A percentile compares a stretch with the other conserved stretches of the same genome.
Conservation (phyloP, 495 filamentous ascomycete species). For the Talaromyces borbonicus region DNA sequence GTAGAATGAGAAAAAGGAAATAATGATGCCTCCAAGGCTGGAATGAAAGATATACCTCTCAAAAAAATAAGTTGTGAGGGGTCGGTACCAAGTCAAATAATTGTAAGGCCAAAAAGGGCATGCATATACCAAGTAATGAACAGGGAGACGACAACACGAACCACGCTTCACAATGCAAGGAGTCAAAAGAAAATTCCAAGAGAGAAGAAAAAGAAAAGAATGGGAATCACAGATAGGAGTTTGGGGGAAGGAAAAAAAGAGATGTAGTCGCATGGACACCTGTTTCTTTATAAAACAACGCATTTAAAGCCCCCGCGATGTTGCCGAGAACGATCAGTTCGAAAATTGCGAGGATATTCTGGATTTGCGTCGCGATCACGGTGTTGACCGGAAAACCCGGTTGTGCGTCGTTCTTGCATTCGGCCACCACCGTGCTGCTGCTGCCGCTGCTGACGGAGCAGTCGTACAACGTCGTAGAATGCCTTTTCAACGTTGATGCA, state of each 20-base stretch:
- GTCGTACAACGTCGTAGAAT: constrained; percentile 94
- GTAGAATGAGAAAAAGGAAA: not conserved
- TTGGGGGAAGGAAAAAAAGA: constrained; percentile 11
- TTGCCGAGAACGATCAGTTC: constrained; percentile 27
- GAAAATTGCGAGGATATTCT: constrained; percentile 34
- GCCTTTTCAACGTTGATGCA: constrained; percentile 99
- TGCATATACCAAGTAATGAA: constrained; percentile 3
- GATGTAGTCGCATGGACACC: constrained; percentile 18
- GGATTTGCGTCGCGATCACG: constrained; percentile 32
- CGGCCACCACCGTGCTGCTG: constrained; percentile 29
- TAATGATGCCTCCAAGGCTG: not conserved
- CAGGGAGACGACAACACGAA: constrained; percentile 3
- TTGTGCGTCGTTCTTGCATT: constrained; percentile 31
- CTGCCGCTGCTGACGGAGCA: constrained; percentile 73
- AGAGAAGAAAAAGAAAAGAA: constrained; percentile 8
- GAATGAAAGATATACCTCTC: not conserved
- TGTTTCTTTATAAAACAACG: constrained; percentile 31
- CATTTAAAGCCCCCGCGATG: constrained; percentile 33
- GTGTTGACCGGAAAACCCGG: constrained; percentile 23
- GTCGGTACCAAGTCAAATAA: not conserved
- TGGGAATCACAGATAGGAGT: no score
- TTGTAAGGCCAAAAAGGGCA: not conserved
- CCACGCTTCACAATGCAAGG: constrained; percentile 6
- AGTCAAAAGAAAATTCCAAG: not conserved
- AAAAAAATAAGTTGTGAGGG: constrained; percentile 1